Conservation (phyloP, 345 rosid species). For the Combretum micranthum region DNA sequence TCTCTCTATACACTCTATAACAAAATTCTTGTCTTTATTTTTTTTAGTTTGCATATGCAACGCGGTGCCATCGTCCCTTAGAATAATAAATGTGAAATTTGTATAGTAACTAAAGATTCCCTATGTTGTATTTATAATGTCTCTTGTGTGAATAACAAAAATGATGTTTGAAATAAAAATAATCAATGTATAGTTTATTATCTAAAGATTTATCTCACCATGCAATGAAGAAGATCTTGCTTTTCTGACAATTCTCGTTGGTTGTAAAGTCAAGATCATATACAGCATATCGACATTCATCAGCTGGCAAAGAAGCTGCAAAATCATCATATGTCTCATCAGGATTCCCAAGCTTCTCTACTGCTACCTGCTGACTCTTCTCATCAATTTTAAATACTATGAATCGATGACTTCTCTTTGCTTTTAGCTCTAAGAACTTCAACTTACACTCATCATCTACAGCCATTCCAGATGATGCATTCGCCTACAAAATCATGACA, state of each 20-base stretch:
- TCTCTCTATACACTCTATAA: no score
- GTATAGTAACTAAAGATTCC: no score
- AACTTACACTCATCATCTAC: conserved; percentile 72
- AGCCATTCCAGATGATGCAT: conserved; percentile 67
- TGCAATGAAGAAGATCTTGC: conserved; percentile 71
- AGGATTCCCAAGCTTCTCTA: conserved; percentile 55
- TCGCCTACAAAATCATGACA: conserved; percentile 30
- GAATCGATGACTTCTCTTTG: conserved; percentile 58
- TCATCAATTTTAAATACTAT: conserved; percentile 64
- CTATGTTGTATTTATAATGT: no score
- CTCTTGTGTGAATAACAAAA: no score
- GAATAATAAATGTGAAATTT: no score
- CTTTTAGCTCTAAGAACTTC: conserved; percentile 59
- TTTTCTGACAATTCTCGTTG: conserved; percentile 58
- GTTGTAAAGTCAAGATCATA: conserved; percentile 54
- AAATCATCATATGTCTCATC: conserved; percentile 48
- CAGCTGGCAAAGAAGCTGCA: conserved; percentile 39
- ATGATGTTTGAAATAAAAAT: background rate
- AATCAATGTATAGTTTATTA: background rate
- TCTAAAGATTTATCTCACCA: conserved; percentile 25
- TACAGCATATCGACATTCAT: conserved; percentile 59
- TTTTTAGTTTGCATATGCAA: no score
- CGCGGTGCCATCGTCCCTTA: no score
- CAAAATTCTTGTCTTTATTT: no score
- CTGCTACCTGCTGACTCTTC: conserved; percentile 46